These are phyloP conservation scores for Lentithecium fluviatile DNA, from an alignment of 495 filamentous ascomycete genomes.

Conservation along the genomic window DNA sequence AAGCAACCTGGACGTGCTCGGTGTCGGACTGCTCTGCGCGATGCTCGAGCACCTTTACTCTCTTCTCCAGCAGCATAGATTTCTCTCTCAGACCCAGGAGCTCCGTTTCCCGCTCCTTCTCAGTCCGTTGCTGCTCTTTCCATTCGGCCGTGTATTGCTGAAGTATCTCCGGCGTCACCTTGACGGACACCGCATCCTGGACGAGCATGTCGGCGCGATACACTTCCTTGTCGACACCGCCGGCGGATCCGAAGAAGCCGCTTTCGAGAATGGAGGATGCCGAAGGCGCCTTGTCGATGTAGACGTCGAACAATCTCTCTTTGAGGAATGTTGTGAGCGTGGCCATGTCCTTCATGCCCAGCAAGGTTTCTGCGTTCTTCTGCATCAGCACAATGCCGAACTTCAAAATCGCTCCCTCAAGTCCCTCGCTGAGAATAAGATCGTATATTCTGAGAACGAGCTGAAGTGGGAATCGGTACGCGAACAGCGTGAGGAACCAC, in stretches of 20 bases:
- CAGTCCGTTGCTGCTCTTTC: constrained; percentile 77
- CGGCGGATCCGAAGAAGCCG: constrained; percentile 93
- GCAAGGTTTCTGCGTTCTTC: constrained; percentile 76
- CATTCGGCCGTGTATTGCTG: constrained; percentile 81
- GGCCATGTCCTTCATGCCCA: constrained; percentile 87
- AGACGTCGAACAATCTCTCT: constrained; percentile 91
- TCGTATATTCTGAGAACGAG: constrained; percentile 96
- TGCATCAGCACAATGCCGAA: constrained; percentile 95
- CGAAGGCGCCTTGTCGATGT: constrained; percentile 89
- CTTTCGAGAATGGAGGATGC: constrained; percentile 86
- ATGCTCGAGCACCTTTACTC: constrained; percentile 81
- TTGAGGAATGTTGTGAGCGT: constrained; percentile 84
- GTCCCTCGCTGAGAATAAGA: constrained; percentile 89
- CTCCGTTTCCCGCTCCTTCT: constrained; percentile 79
- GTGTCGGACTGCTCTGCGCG: constrained; percentile 83
- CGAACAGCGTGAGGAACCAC: constrained; percentile 99
- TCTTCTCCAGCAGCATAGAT: constrained; percentile 61
- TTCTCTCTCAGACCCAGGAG: constrained; percentile 70
- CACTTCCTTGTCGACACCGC: constrained; percentile 83
- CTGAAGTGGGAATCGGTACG: constrained; percentile 95
- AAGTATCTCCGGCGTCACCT: constrained; percentile 76
- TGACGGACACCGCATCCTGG: constrained; percentile 87
- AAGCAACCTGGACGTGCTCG: constrained; percentile 90
- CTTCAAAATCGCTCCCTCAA: constrained; percentile 84
- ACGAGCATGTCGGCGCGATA: constrained; percentile 93